Base-by-base conservation (phyloP, 2,329 filamentous ascomycete species). In the Exophiala xenobiotica region DNA sequence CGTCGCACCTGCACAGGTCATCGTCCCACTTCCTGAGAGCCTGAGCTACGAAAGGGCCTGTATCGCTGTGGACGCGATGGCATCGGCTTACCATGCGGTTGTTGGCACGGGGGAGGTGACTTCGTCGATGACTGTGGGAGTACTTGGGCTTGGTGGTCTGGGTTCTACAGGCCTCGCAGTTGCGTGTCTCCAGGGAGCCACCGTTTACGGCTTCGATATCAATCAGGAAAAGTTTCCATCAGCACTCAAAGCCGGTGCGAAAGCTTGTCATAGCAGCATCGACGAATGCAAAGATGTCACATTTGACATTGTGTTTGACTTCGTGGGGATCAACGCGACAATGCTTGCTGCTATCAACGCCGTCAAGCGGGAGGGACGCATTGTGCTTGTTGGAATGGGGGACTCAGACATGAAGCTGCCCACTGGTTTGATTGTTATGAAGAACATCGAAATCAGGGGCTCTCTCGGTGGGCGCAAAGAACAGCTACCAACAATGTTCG, bases 191-290 rank as follows among this genome's bases (percentile, higher is more conserved):
- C 41, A 44, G 24, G 41, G 41, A 29, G 9, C 11, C n/a, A 44
- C 41, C 41, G 41, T 44, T 6, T 44, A 44, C 24, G 41, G 41
- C 3, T 29, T 44, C 23, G 41, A 44, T 24, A 44, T 44, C 19
- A 31, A 44, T 14, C 9, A 44, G 16, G 4, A 14, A 6, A 44
- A 44, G 41, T 44, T 44, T 14, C 11, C 41, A 29, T 22, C 23
- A 7, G 41, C 23, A 6, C 11, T 29, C 7, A 24, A 29, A 44
- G 23, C 23, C 23, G 41, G 41, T 20, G 41, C 41, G 6, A 44
- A 44, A 24, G 41, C 12, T 7, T 44, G 41, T 20, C 16, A 31
- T 14, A 44, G 29, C 22, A 29, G 12, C 26, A 31, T 31, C 12
- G 41, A 44, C 12, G n/a, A 31, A 7, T 11, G 9, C 8, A 31